Base-by-base conservation (phyloP, 2,329 filamentous ascomycete genomes). In the Geosmithia morbida region DNA sequence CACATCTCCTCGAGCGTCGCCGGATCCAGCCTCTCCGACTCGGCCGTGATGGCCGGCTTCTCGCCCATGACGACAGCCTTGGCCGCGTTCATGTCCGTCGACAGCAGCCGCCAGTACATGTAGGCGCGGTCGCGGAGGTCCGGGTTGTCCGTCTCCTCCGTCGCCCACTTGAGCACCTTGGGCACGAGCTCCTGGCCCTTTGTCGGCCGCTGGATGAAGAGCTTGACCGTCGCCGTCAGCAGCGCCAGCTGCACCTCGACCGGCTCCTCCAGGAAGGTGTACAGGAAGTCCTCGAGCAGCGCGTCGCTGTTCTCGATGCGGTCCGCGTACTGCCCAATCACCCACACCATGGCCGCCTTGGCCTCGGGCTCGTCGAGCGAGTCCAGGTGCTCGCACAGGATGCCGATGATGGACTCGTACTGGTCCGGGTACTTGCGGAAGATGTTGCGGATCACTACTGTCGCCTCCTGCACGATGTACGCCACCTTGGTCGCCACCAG, bases 381-480 rank as follows among this genome's bases (percentile, higher is more conserved):
- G 65, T 98, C 92, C 20, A 98, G 78, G 57, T 98, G 90, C 61
- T 96, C 88, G 66, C 94, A 97, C 0, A 98, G 74, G 1, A 89
- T 94, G 46, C 86, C 83, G 59, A 98, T 98, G 63, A 98, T 97
- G 51, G 85, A 90, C 65, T 98, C 92, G 65, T 98, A 98, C 62
- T 96, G 87, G 61, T 98, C 96, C 8, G 92, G 92, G 59, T 98
- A 98, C 67, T 97, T 97, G 55, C 92, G 83, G 75, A 98, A 98
- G 58, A 98, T 98, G 64, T 98, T 98, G 54, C 88, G 85, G 60
- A 98, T 98, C 22, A 98, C 92, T 5, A 98, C 92, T 0, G 92
- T 98, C 16, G 92, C 92, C 70, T 98, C 92, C 66, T 98, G 92
- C 1, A 98, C 92, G 54, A 98, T 98, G 60, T 98, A 98, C 0